Conservation (phyloP, 306 rosid species). For the Quercus mongolica region DNA sequence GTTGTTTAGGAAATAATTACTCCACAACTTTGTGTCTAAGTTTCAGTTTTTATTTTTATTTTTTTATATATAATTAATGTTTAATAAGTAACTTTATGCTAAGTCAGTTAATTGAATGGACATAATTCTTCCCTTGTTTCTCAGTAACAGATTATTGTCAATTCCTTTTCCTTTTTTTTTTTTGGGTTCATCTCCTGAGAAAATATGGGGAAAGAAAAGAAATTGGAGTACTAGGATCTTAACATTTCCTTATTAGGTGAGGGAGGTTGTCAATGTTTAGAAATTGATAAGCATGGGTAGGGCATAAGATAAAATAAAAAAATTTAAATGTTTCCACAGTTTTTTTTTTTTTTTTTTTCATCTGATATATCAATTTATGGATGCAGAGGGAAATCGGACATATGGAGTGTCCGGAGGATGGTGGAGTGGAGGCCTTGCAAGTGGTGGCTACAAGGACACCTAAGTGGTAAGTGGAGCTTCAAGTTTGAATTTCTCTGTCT, state of each 20-base stretch:
- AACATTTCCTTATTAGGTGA: not conserved
- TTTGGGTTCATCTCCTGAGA: not conserved
- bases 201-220: conserved; percentile 1
- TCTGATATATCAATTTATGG: conserved; percentile 7
- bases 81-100: too few relatives aligned
- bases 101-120: too few relatives aligned
- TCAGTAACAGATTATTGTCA: too few relatives aligned
- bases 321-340: not conserved
- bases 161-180: not conserved
- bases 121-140: too few relatives aligned
- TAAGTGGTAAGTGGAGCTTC: conserved; percentile 42
- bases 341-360: not conserved
- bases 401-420: conserved; percentile 80
- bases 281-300: not conserved
- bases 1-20: not conserved
- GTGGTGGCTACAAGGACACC: conserved; percentile 82
- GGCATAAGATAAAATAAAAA: too few relatives aligned
- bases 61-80: too few relatives aligned
- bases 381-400: conserved; percentile 51
- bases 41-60: too few relatives aligned
- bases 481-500: not conserved
- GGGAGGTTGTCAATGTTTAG: not conserved
- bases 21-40: too few relatives aligned
- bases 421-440: conserved; percentile 90
- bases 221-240: conserved; percentile 12